Evolutionary conservation across 1,284 basidiomycete species (phyloP), one percentile per base, ranked within the genome.

Genomic region (Amylostereum chailletii): DNA sequence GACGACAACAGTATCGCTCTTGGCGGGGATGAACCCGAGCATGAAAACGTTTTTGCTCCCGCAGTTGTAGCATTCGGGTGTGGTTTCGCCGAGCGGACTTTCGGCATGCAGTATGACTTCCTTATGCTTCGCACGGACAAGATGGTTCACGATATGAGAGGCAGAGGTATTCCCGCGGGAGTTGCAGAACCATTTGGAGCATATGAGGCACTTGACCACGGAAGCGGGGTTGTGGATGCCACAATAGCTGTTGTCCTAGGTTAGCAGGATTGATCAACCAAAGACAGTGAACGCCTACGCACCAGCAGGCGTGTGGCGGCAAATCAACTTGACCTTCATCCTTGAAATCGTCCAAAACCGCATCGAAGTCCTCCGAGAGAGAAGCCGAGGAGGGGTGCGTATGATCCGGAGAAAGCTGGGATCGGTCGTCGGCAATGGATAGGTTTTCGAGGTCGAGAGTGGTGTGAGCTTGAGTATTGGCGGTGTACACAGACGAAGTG

Each of bases 41-140:
- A 98, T 91, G 63, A 99, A 99, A 30, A 97, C 95, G 59, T 99
- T 99, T 71, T 98, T 98, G 71, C 90, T 94, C n/a, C 96, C 96
- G 63, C 96, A 99, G 64, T 95, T 94, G 75, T 99, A 99, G 68
- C 92, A 95, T 68, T 99, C 96, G 0, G 96, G 96, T 0, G 90
- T 89, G 0, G 95, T 99, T 67, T 99, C 96, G 4, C 96, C 96
- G 1, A 99, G 76, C 1, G 94, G 92, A 50, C 89, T 90, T 60
- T 99, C 94, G 48, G 89, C 87, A 64, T 99, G 96, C 43, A 99
- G 71, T 53, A 94, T 90, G 53, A 99, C 95, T 65, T 99, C 95
- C 71, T 98, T 98, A 72, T 99, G 96, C 70, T 98, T 97, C 31
- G 96, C 94, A 60, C 95, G 91, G 48, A 99, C 96, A 50, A 99